phyloP scores from a whole-genome alignment of 345 rosid genomes.

The sweet orange (Citrus sinensis) region DNA sequence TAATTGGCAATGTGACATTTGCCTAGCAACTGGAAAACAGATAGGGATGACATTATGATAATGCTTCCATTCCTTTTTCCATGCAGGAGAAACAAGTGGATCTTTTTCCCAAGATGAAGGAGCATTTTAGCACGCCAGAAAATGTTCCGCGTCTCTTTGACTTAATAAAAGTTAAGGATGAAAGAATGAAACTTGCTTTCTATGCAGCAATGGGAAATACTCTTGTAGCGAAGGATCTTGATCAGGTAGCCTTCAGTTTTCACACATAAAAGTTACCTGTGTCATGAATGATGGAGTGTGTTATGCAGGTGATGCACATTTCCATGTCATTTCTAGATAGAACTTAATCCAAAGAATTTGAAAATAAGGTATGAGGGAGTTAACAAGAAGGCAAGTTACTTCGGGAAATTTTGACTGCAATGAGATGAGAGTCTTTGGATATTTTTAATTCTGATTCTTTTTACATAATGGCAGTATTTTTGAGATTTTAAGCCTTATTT shows the following conservation, averaged over 20 bases:
- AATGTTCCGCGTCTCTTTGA: slow-evolving; percentile 94
- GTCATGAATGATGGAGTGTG: neutral
- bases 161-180: slow-evolving; percentile 78
- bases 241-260: slow-evolving; percentile 56
- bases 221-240: slow-evolving; percentile 81
- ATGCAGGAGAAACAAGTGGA: slow-evolving; percentile 85
- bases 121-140: slow-evolving; percentile 73
- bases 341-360: neutral
- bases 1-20: neutral
- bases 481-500: neutral
- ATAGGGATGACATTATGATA: neutral
- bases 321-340: neutral
- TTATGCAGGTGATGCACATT: neutral
- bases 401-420: neutral
- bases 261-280: neutral
- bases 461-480: neutral
- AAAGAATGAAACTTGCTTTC: slow-evolving; percentile 92
- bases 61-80: slow-evolving; percentile 5
- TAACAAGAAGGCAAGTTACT: neutral
- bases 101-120: slow-evolving; percentile 56
- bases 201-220: slow-evolving; percentile 83
- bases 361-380: neutral
- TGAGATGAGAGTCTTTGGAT: neutral
- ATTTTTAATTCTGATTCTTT: neutral
- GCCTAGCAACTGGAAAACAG: neutral